Evolutionary conservation across 768 basidiomycete genomes (phyloP), one percentile per base, ranked within the genome.

Genomic region (Suillus cothurnatus): DNA sequence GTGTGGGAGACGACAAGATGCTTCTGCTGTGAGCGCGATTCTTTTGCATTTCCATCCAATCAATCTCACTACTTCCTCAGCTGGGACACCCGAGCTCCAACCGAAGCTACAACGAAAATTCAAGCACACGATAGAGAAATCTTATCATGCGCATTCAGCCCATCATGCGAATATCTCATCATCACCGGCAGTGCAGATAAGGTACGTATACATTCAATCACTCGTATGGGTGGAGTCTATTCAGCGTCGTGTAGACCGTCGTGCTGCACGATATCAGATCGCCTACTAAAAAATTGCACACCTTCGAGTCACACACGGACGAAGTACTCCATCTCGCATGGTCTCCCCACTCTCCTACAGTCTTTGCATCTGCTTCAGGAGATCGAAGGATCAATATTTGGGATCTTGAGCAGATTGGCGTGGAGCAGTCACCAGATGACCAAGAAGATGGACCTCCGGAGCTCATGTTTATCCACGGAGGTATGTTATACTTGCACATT

Each of bases 371-470:
- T 3, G 95, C 95, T 2, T 95, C 94, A 4, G 91, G 94, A 66
- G 97, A 99, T 75, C 86, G 97, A 50, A 84, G 97, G 12, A 86
- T 99, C 67, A 96, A 97, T 71, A 81, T 99, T 57, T 99, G 97
- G 97, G 96, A 99, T 79, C 76, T 98, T 64, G 84, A 88, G 28
- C 86, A 91, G 66, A 97, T 98, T 67, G 97, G 97, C 1, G 86
- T 91, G 47, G 97, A 99, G 75, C 97, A 99, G 77, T 93, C 94
- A 2, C 97, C 97, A 4, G 97, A 99, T 69, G 97, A 99, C 73
- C 93, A 95, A 65, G 97, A 99, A 75, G 97, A 99, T 72, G 97
- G 97, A 1, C 95, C 97, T 19, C 97, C 97, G 1, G 97, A 99
- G 76, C 79, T 99, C 64, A 78, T 99, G 69, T 99, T 99, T 77